These are phyloP conservation scores for Fomitopsis palustris DNA, from an alignment of 1,284 basidiomycete genomes.

Conservation along the genomic window DNA sequence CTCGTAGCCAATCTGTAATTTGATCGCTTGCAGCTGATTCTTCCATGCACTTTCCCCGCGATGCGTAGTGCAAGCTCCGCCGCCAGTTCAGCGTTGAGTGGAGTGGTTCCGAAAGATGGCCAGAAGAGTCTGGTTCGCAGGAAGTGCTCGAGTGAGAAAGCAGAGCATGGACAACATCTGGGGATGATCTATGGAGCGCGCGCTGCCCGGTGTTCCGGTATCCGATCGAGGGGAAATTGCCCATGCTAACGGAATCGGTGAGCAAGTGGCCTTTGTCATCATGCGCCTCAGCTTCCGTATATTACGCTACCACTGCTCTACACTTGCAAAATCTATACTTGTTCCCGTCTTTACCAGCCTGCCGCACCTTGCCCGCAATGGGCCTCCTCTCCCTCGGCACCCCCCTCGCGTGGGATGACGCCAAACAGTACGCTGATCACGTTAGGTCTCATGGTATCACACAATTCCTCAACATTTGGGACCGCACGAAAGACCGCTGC, in stretches of 20 bases:
- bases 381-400: constrained; percentile 95
- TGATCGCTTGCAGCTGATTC: neutral
- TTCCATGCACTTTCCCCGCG: neutral
- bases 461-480: constrained; percentile 94
- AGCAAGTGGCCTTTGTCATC: neutral
- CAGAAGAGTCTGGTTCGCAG: neutral
- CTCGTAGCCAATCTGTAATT: neutral
- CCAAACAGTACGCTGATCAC: constrained; percentile 86
- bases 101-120: neutral
- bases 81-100: neutral
- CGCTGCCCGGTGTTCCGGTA: neutral
- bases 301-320: neutral
- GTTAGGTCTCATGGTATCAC: constrained; percentile 92
- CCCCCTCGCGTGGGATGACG: constrained; percentile 90
- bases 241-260: neutral
- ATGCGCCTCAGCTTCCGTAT: neutral
- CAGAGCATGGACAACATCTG: neutral
- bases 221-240: neutral
- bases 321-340: neutral
- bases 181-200: neutral
- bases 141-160: neutral
- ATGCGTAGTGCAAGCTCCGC: neutral
- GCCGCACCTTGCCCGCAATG: constrained; percentile 52
- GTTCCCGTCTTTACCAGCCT: neutral
- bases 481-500: constrained; percentile 86